Conservation (phyloP, 495 filamentous ascomycete genomes). For the Bacidia rubella region DNA sequence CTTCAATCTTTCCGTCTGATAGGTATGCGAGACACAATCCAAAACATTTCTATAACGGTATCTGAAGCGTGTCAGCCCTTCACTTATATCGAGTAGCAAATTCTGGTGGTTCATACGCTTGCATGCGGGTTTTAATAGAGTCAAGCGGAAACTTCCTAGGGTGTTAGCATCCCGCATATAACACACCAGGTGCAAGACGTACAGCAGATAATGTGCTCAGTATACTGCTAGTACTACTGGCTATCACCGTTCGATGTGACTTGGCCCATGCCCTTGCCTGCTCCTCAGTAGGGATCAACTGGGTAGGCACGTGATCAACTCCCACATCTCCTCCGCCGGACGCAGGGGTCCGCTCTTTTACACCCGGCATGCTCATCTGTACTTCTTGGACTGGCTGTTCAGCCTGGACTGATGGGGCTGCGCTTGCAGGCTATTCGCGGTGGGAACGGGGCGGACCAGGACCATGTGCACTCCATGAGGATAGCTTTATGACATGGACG, state of each 20-base stretch:
- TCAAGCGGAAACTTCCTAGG: slow-evolving; percentile 58
- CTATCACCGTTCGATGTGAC: slow-evolving; percentile 65
- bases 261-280: slow-evolving; percentile 51
- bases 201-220: slow-evolving; percentile 58
- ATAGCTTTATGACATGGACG: slow-evolving; percentile 18
- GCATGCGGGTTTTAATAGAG: slow-evolving; percentile 77
- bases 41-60: slow-evolving; percentile 56
- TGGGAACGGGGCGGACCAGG: slow-evolving; percentile 43
- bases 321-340: slow-evolving; percentile 27
- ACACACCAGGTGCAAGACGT: slow-evolving; percentile 14
- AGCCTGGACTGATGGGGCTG: slow-evolving; percentile 9
- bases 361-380: slow-evolving; percentile 21
- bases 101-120: slow-evolving; percentile 50
- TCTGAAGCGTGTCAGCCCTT: slow-evolving; percentile 27
- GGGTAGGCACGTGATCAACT: slow-evolving; percentile 15
- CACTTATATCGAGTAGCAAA: too few relatives aligned
- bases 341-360: slow-evolving; percentile 32
- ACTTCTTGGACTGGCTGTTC: slow-evolving; percentile 35
- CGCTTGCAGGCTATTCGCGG: slow-evolving; percentile 40
- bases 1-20: slow-evolving; percentile 53
- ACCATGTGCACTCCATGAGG: slow-evolving; percentile 50
- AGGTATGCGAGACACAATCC: slow-evolving; percentile 60
- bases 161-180: slow-evolving; percentile 3
- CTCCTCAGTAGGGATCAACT: slow-evolving; percentile 18
- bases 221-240: slow-evolving; percentile 59